Percentiles rank a stretch among this genome's conserved stretches.
phyloP scores from a whole-genome alignment of 2,329 filamentous ascomycete species.

The Epichloe sibirici region DNA sequence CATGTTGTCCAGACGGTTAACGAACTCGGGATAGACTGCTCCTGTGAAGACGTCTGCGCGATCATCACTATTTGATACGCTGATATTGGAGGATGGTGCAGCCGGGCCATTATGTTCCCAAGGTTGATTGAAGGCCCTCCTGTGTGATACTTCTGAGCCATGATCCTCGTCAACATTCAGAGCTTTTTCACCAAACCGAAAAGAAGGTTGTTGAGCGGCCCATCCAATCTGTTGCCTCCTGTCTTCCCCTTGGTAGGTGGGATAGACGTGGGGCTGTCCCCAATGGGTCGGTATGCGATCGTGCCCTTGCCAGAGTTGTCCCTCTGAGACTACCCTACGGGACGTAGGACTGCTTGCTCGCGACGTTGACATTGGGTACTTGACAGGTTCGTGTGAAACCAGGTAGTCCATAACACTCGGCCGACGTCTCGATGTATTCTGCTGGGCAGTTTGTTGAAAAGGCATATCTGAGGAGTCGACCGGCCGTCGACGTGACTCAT shows the following conservation, averaged over 20 bases:
- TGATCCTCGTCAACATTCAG: background rate
- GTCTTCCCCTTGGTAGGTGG: background rate
- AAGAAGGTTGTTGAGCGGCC: background rate
- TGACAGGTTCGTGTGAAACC: slow-evolving; percentile 6
- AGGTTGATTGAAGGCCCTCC: background rate
- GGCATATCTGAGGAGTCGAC: slow-evolving; percentile 5
- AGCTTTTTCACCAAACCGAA: background rate
- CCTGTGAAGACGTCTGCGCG: background rate
- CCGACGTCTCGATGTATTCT: slow-evolving; percentile 5
- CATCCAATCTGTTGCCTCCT: background rate
- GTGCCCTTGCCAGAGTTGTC: background rate
- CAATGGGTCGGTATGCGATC: background rate
- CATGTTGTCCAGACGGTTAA: slow-evolving; percentile 1
- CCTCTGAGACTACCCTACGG: slow-evolving; percentile 1
- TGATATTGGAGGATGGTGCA: slow-evolving; percentile 2
- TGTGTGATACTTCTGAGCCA: background rate
- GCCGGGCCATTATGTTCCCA: background rate
- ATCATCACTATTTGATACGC: background rate
- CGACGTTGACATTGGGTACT: slow-evolving; percentile 4
- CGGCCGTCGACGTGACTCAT: slow-evolving; percentile 1
- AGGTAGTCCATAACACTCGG: slow-evolving; percentile 11
- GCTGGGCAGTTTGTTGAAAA: slow-evolving; percentile 1
- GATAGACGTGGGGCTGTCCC: background rate
- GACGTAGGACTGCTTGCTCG: slow-evolving; percentile 2
- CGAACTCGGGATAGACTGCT: background rate